These are phyloP conservation scores for Aurantiochytrium sp. DNA, from an alignment of 108 stramenopile genomes.

Conservation along the genomic window DNA sequence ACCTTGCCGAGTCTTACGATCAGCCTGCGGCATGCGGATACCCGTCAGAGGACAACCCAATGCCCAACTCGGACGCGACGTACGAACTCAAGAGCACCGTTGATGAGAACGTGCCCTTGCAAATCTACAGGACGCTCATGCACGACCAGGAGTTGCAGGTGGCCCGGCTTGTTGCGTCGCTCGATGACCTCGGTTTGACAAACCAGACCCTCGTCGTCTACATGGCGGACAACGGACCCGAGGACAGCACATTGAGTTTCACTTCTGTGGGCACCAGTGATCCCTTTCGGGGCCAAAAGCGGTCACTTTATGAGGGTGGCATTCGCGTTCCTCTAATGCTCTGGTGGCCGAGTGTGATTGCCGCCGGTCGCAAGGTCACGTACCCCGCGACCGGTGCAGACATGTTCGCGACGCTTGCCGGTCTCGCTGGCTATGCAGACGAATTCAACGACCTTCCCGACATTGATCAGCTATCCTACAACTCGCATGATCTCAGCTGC, in stretches of 20 bases:
- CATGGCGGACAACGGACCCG: slow-evolving; percentile 10
- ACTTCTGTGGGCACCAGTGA: not conserved
- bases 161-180: not conserved
- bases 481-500: not conserved
- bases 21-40: not conserved
- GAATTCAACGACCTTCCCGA: not conserved
- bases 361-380: not conserved
- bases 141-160: not conserved
- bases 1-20: not conserved
- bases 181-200: not conserved
- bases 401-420: not conserved
- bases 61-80: not conserved
- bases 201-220: not conserved
- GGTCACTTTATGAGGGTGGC: not conserved
- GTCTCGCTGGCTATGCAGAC: not conserved
- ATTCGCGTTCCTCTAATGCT: not conserved
- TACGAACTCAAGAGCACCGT: not conserved
- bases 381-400: not conserved
- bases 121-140: not conserved
- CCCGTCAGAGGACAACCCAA: not conserved
- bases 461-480: not conserved
- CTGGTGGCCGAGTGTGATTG: not conserved
- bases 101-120: not conserved
- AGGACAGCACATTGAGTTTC: not conserved
- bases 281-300: not conserved